These are phyloP conservation scores for Podila clonocystis DNA, from an alignment of 192 early-diverging fungal genomes.

Conservation along the genomic window DNA sequence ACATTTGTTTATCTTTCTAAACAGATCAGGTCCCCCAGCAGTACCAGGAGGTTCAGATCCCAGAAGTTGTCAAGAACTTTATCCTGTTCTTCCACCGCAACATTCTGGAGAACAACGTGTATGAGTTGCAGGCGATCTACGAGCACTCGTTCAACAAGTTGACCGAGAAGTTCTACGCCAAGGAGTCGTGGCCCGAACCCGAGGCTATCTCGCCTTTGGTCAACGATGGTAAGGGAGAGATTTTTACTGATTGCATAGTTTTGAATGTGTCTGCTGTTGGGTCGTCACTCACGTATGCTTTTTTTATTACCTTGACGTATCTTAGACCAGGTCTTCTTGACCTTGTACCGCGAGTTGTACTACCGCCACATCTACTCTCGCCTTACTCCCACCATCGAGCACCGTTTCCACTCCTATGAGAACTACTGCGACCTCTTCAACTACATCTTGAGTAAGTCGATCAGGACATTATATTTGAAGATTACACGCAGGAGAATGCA, in stretches of 20 bases:
- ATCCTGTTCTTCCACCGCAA: constrained; percentile 83
- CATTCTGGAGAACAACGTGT: constrained; percentile 81
- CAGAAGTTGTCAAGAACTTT: constrained; percentile 87
- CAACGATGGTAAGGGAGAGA: constrained; percentile 73
- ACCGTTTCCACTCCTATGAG: constrained; percentile 91
- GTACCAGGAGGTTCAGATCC: constrained; percentile 70
- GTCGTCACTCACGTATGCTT: background rate
- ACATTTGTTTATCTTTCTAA: background rate
- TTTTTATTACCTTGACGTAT: background rate
- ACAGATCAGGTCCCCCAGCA: constrained; percentile 47
- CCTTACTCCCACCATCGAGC: constrained; percentile 87
- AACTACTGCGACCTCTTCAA: constrained; percentile 99
- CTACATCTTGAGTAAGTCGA: constrained; percentile 85
- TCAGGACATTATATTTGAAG: constrained; percentile 6
- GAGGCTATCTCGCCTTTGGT: constrained; percentile 84
- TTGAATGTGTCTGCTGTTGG: background rate
- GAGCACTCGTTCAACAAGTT: constrained; percentile 91
- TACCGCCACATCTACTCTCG: constrained; percentile 97
- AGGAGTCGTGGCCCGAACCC: constrained; percentile 90
- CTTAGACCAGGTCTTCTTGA: constrained; percentile 87
- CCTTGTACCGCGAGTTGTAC: constrained; percentile 96
- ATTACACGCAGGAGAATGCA: too few relatives aligned
- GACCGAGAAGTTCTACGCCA: constrained; percentile 92
- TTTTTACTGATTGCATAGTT: background rate
- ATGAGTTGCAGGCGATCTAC: constrained; percentile 89